Base-by-base conservation (phyloP, 2,329 filamentous ascomycete genomes). In the Dactylonectria macrodidyma region DNA sequence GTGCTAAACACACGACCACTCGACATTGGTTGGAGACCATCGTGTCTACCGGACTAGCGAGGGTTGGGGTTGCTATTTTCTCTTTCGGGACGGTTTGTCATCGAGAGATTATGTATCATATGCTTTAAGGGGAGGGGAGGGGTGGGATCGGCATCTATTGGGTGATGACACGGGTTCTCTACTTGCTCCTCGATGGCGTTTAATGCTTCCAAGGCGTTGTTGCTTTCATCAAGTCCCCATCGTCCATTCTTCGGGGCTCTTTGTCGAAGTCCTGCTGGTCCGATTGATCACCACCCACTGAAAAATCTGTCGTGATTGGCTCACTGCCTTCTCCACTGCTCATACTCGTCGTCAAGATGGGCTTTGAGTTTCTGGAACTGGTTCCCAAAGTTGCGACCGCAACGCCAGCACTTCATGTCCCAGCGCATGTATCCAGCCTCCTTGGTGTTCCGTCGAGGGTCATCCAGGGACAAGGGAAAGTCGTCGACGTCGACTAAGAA, bases 391-490 rank as follows among this genome's bases (percentile, higher is more conserved):
- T 89, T 88, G 79, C 80, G 82, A 2, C 90, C 90, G 82, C 96
- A 98, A 59, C 93, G 87, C 95, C 96, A 98, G 79, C 96, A 98
- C 70, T 83, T 82, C 79, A 97, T 86, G 66, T 94, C 91, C 67
- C 82, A 80, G 41, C 86, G 82, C 69, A 95, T 81, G 80, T 92
- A 95, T 19, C 86, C 85, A 59, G 86, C 83, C 62, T 86, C 82
- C 65, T 80, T 81, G 1, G 89, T 87, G 63, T 89, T 78, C 70
- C 91, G 85, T 66, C 94, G 83, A 52, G 82, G 80, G 78, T 97
- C 94, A 62, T 91, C 88, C 30, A 83, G 69, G 0, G 86, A 84
- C 34, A 98, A 82, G 5, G 96, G 95, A 57, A 98, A 95, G 67
- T 95, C 93, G 24, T 90, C 90, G 30, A 98, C 76, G 16, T 87